Evolutionary conservation across 768 basidiomycete species (phyloP).

Genomic region (Porphyrellus cyaneotinctus): DNA sequence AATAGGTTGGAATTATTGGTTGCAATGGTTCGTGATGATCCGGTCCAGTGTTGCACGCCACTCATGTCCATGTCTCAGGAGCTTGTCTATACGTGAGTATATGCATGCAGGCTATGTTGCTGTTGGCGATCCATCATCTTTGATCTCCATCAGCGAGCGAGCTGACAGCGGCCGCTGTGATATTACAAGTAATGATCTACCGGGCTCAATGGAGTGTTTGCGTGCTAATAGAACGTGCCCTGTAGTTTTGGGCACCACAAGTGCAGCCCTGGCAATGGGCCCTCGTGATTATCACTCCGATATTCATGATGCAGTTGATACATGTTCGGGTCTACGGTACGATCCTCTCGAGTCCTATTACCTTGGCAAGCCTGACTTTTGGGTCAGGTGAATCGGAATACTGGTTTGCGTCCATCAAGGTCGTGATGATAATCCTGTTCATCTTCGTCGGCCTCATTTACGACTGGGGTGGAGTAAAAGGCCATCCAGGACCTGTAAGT

Average conservation of each 20-base stretch:
- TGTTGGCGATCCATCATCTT: neutral
- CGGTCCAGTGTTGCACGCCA: neutral
- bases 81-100: constrained; percentile 37
- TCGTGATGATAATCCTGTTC: constrained; percentile 57
- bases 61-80: constrained; percentile 25
- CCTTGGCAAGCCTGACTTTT: neutral
- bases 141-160: constrained; percentile 43
- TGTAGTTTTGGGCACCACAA: constrained; percentile 43
- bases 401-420: constrained; percentile 64
- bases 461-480: constrained; percentile 57
- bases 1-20: constrained; percentile 56
- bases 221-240: neutral
- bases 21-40: constrained; percentile 38
- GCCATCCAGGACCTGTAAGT: constrained; percentile 55
- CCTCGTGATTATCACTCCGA: constrained; percentile 49
- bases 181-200: constrained; percentile 36
- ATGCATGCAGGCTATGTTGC: neutral
- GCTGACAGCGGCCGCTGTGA: constrained; percentile 53
- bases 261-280: constrained; percentile 55
- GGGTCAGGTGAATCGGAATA: constrained; percentile 54
- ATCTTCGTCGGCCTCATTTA: constrained; percentile 59
- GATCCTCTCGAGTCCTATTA: neutral
- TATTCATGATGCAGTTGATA: constrained; percentile 52
- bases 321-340: constrained; percentile 54
- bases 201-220: neutral